phyloP scores from a whole-genome alignment of 1,284 basidiomycete species.

The Trametes polyzona region DNA sequence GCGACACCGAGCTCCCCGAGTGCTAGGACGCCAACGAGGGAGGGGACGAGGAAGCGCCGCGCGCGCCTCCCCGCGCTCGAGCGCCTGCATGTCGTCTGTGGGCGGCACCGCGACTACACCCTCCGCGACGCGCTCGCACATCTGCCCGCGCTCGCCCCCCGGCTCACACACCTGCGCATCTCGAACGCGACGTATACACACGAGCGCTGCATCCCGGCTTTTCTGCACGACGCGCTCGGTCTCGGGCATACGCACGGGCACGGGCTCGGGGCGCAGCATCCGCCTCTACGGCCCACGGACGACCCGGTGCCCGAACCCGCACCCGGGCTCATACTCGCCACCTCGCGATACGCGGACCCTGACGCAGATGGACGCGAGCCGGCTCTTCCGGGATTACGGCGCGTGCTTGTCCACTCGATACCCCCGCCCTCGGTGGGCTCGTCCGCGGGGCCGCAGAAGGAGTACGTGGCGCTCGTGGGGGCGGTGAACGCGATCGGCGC shows the following conservation, averaged over 20 bases:
- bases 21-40: too few relatives aligned
- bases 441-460: conserved; percentile 11
- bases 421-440: conserved; percentile 1
- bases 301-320: neutral
- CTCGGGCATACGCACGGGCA: too few relatives aligned
- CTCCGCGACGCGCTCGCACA: conserved; percentile 18
- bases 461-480: conserved; percentile 10
- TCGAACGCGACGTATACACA: conserved; percentile 25
- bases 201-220: conserved; percentile 16
- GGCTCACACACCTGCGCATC: conserved; percentile 22
- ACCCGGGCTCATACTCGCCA: neutral
- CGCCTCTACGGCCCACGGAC: too few relatives aligned
- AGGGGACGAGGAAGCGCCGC: too few relatives aligned
- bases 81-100: conserved; percentile 23
- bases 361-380: neutral
- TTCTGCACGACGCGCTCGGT: conserved; percentile 21
- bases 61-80: conserved; percentile 23
- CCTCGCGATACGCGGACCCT: neutral
- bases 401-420: conserved; percentile 19
- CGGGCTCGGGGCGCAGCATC: too few relatives aligned
- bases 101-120: conserved; percentile 21
- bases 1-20: neutral
- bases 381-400: conserved; percentile 7
- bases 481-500: conserved; percentile 12
- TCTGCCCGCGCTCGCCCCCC: conserved; percentile 18